Evolutionary conservation across 1,284 basidiomycete genomes (phyloP).

Genomic region (Malassezia psittaci): DNA sequence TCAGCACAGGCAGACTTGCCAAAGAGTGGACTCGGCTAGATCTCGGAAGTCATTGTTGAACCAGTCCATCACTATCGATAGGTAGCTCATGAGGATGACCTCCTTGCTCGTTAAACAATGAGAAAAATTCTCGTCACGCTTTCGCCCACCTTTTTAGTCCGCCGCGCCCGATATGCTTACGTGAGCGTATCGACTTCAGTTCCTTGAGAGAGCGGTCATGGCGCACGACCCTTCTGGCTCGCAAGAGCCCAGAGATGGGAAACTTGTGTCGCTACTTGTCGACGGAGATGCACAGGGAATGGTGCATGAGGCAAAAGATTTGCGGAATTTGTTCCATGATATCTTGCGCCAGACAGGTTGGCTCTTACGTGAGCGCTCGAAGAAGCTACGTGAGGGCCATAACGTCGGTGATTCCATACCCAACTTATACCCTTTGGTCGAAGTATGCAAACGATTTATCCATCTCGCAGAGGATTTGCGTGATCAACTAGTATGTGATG

Average conservation of each 20-base stretch:
- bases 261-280: no score
- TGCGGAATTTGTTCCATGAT: background rate
- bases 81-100: slow-evolving; percentile 15
- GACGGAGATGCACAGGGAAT: no score
- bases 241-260: background rate
- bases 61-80: slow-evolving; percentile 1
- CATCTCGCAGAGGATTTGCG: background rate
- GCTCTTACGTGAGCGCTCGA: slow-evolving; percentile 9
- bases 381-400: slow-evolving; percentile 4
- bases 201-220: background rate
- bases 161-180: no score
- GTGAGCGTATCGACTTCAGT: background rate
- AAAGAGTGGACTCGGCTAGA: slow-evolving; percentile 14
- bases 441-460: background rate
- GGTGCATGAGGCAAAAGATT: background rate
- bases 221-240: background rate
- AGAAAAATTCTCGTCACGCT: background rate
- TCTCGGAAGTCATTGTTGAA: slow-evolving; percentile 15
- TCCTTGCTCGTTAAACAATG: slow-evolving; percentile 19
- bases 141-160: no score
- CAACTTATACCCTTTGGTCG: background rate
- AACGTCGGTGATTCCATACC: background rate
- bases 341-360: slow-evolving; percentile 14
- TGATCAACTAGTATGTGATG: slow-evolving; percentile 2
- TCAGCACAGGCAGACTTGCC: slow-evolving; percentile 17